Evolutionary conservation across 352 stramenopile species (phyloP).

Genomic region (Globisporangium iwayamae): DNA sequence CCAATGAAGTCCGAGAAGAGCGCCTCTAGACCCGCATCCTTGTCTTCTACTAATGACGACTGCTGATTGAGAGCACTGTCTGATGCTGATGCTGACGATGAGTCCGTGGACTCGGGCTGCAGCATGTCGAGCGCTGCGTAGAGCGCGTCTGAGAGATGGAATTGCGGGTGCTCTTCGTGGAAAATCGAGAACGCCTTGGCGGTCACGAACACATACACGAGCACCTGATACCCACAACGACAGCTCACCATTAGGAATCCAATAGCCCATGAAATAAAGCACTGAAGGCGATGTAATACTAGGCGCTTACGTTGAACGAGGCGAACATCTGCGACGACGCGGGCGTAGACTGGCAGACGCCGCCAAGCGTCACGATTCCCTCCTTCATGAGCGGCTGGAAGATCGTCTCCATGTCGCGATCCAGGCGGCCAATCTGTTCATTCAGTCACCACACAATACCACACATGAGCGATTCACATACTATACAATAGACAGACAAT

Average conservation of each 20-base stretch:
- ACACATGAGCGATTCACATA: neutral
- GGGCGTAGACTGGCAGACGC: constrained; percentile 43
- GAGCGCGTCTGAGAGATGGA: constrained; percentile 59
- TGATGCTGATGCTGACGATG: neutral
- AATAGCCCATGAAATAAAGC: neutral
- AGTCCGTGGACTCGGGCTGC: constrained; percentile 7
- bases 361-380: constrained; percentile 40
- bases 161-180: constrained; percentile 47
- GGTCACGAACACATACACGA: constrained; percentile 59
- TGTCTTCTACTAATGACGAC: constrained; percentile 16
- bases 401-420: constrained; percentile 54
- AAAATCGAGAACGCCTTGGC: constrained; percentile 63
- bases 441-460: neutral
- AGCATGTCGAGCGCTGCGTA: constrained; percentile 59
- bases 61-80: neutral
- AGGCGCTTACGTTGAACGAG: constrained; percentile 42
- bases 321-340: constrained; percentile 58
- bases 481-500: neutral
- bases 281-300: neutral
- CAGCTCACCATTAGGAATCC: neutral
- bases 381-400: constrained; percentile 67
- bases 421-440: constrained; percentile 50
- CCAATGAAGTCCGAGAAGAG: constrained; percentile 68
- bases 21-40: constrained; percentile 47
- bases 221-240: constrained; percentile 20